These are phyloP conservation scores for Pleodorina starrii DNA, from an alignment of 139 green algal genomes.

Conservation along the genomic window DNA sequence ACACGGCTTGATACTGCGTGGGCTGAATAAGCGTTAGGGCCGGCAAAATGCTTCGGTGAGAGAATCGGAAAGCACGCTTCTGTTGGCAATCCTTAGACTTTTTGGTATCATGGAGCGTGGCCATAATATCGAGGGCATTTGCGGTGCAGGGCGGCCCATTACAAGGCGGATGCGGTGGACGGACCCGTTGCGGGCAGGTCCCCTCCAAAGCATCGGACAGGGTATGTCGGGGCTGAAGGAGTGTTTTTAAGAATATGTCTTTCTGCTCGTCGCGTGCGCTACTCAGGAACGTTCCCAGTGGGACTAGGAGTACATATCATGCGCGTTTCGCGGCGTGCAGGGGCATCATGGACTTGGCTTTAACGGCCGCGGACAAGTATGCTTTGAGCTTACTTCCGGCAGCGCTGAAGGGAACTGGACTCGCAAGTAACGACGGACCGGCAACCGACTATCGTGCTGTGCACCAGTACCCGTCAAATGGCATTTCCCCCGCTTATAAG, in stretches of 20 bases:
- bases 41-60: constrained; percentile 12
- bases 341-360: constrained; percentile 40
- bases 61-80: not conserved
- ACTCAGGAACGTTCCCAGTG: too few relatives aligned
- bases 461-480: constrained; percentile 5
- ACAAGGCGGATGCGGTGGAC: constrained; percentile 12
- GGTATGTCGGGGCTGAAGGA: not conserved
- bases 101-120: not conserved
- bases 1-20: too few relatives aligned
- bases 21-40: too few relatives aligned
- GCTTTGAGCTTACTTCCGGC: constrained; percentile 33
- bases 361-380: constrained; percentile 41
- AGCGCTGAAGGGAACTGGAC: constrained; percentile 5
- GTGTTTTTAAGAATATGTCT: not conserved
- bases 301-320: too few relatives aligned
- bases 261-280: too few relatives aligned
- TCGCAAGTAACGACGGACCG: not conserved
- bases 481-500: not conserved
- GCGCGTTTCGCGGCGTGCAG: not conserved
- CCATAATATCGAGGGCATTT: not conserved
- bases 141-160: constrained; percentile 27
- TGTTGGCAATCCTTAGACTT: not conserved
- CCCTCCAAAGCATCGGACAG: constrained; percentile 24
- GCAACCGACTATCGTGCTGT: not conserved
- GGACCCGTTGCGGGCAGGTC: not conserved